A percentile compares a stretch with the other conserved stretches of the same genome.
phyloP scores from a whole-genome alignment of 805 yeast species.

The Saccharomycopsis sp. region DNA sequence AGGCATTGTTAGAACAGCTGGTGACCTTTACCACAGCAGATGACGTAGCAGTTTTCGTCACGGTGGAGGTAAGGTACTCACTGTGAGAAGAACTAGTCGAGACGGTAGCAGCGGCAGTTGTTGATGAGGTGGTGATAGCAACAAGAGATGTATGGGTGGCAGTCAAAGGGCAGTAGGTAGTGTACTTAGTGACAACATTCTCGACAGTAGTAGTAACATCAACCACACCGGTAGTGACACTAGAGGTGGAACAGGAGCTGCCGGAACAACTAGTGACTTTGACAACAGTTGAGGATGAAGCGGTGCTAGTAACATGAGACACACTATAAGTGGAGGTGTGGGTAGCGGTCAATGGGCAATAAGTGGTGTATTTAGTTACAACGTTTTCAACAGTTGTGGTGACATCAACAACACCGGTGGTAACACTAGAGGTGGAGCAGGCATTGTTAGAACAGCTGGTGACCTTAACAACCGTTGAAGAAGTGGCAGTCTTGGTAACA shows the following conservation, averaged over 20 bases:
- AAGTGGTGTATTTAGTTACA: slow-evolving; percentile 24
- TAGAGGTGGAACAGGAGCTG: neutral
- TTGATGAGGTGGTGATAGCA: slow-evolving; percentile 1
- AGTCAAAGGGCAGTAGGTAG: slow-evolving; percentile 25
- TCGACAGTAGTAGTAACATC: slow-evolving; percentile 7
- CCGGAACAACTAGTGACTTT: slow-evolving; percentile 18
- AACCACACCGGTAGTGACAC: neutral
- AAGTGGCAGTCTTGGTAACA: neutral
- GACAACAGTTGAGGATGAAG: slow-evolving; percentile 20
- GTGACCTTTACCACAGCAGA: slow-evolving; percentile 20
- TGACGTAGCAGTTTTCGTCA: neutral
- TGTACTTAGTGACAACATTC: slow-evolving; percentile 21
- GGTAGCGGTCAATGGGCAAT: slow-evolving; percentile 24
- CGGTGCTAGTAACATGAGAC: slow-evolving; percentile 2
- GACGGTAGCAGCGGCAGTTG: slow-evolving; percentile 2
- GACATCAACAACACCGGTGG: slow-evolving; percentile 19
- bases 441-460: slow-evolving; percentile 10
- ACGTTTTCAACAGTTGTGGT: slow-evolving; percentile 21
- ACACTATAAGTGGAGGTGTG: slow-evolving; percentile 25
- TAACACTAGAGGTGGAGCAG: slow-evolving; percentile 21
- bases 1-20: slow-evolving; percentile 22
- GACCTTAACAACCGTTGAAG: neutral
- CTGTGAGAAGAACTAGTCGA: too few species aligned
- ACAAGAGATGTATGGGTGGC: slow-evolving; percentile 6
- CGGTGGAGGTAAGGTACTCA: neutral